Base-by-base conservation (phyloP, 805 yeast genomes). In the Dipodascus albidus region DNA sequence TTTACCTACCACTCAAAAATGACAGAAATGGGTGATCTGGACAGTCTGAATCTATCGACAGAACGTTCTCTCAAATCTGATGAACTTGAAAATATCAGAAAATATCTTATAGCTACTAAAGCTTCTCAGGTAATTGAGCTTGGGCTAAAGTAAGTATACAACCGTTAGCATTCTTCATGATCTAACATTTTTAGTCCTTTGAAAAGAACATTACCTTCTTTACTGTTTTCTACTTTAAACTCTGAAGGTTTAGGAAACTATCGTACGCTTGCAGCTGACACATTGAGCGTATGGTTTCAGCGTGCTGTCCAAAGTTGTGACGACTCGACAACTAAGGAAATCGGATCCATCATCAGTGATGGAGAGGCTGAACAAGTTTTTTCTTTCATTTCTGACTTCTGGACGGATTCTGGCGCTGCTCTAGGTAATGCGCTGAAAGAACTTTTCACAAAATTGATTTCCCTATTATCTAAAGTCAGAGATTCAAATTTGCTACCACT, bases 331-430 rank as follows among this genome's bases (percentile, higher is more conserved):
- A 27, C 19, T 50, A 54, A 15, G 53, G 51, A 14, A 60, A 57
- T 38, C 11, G 24, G 17, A 33, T 48, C 53, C 2, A 14, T 27
- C 3, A 33, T 62, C n/a, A 48, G 61, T 1, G 58, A 52, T 15
- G 47, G 53, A 6, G 64, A 60, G 22, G 56, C 59, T 17, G 57
- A 62, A 50, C 23, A 23, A 3, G 55, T 68, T 6, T 66, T 68
- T 49, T 57, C 58, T 41, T 84, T 77, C 63, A 74, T 84, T 14
- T 67, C 83, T 41, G 89, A 82, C 58, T 81, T 78, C 63, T 82
- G 89, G 81, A 80, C 79, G 52, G 86, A 82, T 51, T 77, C 86
- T 1, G 82, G 84, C 2, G 80, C 85, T 1, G 82, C 95, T 0
- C 65, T 86, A 23, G 80, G 83, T 3, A 86, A 84, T 61, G 82